Base-by-base conservation (phyloP, 805 yeast genomes). In the Metschnikowia vanudenii region DNA sequence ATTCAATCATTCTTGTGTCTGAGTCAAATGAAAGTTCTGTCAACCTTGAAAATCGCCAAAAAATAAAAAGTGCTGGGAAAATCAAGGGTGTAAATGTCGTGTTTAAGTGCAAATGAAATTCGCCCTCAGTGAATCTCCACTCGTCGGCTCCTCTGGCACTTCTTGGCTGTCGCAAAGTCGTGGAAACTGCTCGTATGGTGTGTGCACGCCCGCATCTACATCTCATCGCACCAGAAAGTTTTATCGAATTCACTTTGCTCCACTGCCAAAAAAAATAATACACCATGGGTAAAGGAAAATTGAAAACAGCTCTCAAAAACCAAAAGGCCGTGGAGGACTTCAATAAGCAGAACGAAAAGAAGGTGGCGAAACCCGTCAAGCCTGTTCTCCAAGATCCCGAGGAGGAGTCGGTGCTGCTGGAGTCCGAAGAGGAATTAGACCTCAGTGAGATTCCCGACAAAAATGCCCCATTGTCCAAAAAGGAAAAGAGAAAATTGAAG, bases 401-500 rank as follows among this genome's bases (percentile, higher is more conserved):
- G 29, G 42, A 37, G 3, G 45, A 47, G n/a, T 41, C 37, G 26
- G 43, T 36, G 37, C 54, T 38, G 37, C 54, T 53, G 44, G 56
- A 58, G 51, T 48, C 53, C 18, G 69, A 62, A 39, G 55, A 49
- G 9, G 66, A 59, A 37, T 79, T 78, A 47, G 68, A 81, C 52
- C 75, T 81, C 52, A 60, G 64, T 19, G 68, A 43, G 12, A 24
- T 47, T 39, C 46, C 28, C 18, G 41, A 33, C 38, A 45, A 47
- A 29, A 50, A 43, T 33, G 40, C 49, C 10, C 50, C 74, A 16
- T 69, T 83, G 46, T 82, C 88, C 39, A 82, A 79, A 65, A 84
- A 82, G 56, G 86, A 82, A 42, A 75, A 74, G 61, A 79, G 86
- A 69, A 70, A 74, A 57, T 66, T 80, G 64, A 80, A 80, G 72